phyloP scores from a whole-genome alignment of 108 stramenopile species.

The Discostella stelligeroides region DNA sequence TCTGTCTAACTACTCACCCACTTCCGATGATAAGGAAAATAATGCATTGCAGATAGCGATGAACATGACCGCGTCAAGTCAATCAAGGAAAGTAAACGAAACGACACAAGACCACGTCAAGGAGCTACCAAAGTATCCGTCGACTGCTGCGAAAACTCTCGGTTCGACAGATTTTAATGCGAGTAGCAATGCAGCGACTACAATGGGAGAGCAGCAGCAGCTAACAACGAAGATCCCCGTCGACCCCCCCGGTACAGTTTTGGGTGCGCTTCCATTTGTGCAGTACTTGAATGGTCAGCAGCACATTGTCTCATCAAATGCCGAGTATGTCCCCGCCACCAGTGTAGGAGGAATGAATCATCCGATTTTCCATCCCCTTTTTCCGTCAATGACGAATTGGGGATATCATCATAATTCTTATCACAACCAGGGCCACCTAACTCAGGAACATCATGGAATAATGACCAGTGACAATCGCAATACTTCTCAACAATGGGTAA shows the following conservation, averaged over 20 bases:
- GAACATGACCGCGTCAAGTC: too few species aligned
- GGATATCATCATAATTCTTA: conserved; percentile 7
- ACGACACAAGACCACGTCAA: neutral
- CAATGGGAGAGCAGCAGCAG: neutral
- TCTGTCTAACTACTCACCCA: neutral
- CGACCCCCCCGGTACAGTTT: conserved; percentile 35
- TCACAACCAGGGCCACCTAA: conserved; percentile 2
- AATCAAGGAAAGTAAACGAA: neutral
- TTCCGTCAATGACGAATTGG: conserved; percentile 21
- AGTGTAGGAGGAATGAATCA: neutral
- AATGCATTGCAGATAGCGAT: neutral
- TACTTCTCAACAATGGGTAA: conserved; percentile 21
- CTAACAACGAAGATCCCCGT: conserved; percentile 21
- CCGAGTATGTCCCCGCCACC: neutral
- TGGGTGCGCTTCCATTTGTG: conserved; percentile 22
- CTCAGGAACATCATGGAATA: neutral
- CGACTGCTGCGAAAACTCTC: too few species aligned
- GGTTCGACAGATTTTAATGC: neutral
- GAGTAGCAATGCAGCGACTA: neutral
- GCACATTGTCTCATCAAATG: neutral
- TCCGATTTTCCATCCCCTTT: conserved; percentile 6
- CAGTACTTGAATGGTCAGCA: conserved; percentile 5
- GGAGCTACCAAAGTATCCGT: neutral
- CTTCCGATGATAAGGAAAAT: conserved; percentile 3
- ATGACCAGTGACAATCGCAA: neutral